Base-by-base conservation (phyloP, 139 green algal genomes). In the Eudorina sp. region DNA sequence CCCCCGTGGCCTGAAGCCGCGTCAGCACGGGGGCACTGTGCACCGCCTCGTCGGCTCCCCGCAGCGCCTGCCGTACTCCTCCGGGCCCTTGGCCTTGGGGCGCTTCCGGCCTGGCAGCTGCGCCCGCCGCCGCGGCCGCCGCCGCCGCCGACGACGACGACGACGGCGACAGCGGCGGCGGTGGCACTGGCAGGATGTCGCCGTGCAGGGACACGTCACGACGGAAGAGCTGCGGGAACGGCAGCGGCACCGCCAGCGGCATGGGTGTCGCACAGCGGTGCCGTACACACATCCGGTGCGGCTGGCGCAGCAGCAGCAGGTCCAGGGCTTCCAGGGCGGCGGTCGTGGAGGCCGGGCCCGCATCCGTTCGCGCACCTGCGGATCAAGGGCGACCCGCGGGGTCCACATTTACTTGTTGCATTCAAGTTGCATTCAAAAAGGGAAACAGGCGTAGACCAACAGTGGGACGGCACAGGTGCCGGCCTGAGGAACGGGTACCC, bases 241-340 rank as follows among this genome's bases (percentile, higher is more conserved):
- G 91, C 70, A 94, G 78, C 9, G 92, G 92, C n/a, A 93, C 41
- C 23, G 86, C 41, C 75, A 94, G 70, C 2, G 92, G 88, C 77
- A 92, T 58, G 1, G 92, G 83, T 27, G 72, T 21, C 0, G 91
- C 78, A 60, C 89, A 92, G 55, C 84, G 86, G 38, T 93, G 90
- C 34, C 45, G 45, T 34, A 94, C 85, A 53, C 85, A 91, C 38
- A 41, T 73, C 9, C 64, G 68, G 29, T 77, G 70, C 0, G 53
- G 85, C 34, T 62, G 82, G 31, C 45, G 69, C 21, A 88, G 72
- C 53, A 94, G 90, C 73, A 82, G 34, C 0, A 43, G 25, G 62
- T 92, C 89, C 36, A 94, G 89, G 16, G 79, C 90, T 23, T 58
- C 36, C 41, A 83, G 69, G 0, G 89, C 89, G 6, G 74, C 11